A percentile compares a stretch with the other conserved stretches of the same genome.
phyloP scores from a whole-genome alignment of 2,329 filamentous ascomycete genomes.

The Pyricularia sp. region DNA sequence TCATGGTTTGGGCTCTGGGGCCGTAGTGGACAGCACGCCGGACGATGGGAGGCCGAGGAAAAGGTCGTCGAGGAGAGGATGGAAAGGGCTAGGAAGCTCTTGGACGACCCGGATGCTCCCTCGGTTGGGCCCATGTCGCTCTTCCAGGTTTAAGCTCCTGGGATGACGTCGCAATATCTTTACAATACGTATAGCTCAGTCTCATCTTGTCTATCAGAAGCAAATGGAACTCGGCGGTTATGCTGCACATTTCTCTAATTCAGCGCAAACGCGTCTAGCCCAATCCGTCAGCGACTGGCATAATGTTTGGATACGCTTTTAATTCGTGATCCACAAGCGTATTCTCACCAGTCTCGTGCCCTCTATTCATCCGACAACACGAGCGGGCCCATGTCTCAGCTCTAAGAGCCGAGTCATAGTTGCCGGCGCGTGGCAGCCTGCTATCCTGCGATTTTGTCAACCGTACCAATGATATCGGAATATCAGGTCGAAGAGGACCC shows the following conservation, averaged over 20 bases:
- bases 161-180: not conserved
- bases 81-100: slow-evolving; percentile 35
- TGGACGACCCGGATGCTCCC: slow-evolving; percentile 33
- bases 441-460: too few relatives aligned
- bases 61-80: slow-evolving; percentile 39
- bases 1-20: slow-evolving; percentile 29
- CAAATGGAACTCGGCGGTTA: not conserved
- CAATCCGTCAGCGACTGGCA: not conserved
- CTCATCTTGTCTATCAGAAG: not conserved
- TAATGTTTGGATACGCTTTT: not conserved
- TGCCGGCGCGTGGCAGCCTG: too few relatives aligned
- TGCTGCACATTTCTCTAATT: not conserved
- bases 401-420: not conserved
- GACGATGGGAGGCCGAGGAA: slow-evolving; percentile 41
- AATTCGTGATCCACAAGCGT: not conserved
- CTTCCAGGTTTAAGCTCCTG: slow-evolving; percentile 5
- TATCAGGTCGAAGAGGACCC: too few relatives aligned
- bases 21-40: slow-evolving; percentile 22
- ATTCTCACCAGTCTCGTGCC: not conserved
- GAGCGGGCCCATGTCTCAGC: not conserved
- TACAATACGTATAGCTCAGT: not conserved
- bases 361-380: not conserved
- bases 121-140: slow-evolving; percentile 6
- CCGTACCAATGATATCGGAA: too few relatives aligned
- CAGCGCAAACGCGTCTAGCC: not conserved